These are phyloP conservation scores for Piper betle DNA, from an alignment of 164 flowering plant genomes.

Conservation along the genomic window DNA sequence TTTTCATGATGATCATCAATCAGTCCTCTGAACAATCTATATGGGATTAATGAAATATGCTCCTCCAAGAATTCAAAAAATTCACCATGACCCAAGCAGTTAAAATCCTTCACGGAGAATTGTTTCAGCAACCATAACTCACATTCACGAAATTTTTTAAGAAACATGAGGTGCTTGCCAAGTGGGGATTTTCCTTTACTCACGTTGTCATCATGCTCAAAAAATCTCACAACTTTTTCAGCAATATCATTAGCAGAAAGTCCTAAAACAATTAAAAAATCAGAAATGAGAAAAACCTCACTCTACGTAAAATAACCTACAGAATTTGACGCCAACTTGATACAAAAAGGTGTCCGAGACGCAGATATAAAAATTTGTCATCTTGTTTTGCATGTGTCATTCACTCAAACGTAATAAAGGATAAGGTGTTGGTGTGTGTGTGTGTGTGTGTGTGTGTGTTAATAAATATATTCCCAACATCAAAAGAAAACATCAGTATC, in stretches of 20 bases:
- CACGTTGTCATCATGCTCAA: conserved; percentile 19
- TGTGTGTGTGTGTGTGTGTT: too few relatives aligned
- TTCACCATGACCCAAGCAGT: conserved; percentile 62
- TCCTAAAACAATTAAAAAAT: conserved; percentile 21
- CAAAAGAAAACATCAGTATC: too few relatives aligned
- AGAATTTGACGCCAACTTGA: too few relatives aligned
- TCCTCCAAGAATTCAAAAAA: conserved; percentile 50
- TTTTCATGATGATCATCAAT: conserved; percentile 11
- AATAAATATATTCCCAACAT: too few relatives aligned
- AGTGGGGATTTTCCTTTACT: conserved; percentile 13
- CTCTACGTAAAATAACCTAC: too few relatives aligned
- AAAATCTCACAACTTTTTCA: conserved; percentile 26
- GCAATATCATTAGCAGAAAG: conserved; percentile 46
- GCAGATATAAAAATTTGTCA: too few relatives aligned
- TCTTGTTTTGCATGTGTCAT: too few relatives aligned
- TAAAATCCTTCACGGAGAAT: conserved; percentile 50
- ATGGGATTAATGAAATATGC: conserved; percentile 32
- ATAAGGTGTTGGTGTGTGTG: too few relatives aligned
- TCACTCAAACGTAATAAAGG: too few relatives aligned
- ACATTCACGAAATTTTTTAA: conserved; percentile 39
- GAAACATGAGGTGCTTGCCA: conserved; percentile 18
- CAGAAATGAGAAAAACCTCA: background rate
- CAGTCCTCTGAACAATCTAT: conserved; percentile 18
- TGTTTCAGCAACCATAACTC: conserved; percentile 56
- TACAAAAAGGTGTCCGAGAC: too few relatives aligned